These are phyloP conservation scores for Botryotinia narcissicola DNA, from an alignment of 2,329 filamentous ascomycete genomes.

Conservation along the genomic window DNA sequence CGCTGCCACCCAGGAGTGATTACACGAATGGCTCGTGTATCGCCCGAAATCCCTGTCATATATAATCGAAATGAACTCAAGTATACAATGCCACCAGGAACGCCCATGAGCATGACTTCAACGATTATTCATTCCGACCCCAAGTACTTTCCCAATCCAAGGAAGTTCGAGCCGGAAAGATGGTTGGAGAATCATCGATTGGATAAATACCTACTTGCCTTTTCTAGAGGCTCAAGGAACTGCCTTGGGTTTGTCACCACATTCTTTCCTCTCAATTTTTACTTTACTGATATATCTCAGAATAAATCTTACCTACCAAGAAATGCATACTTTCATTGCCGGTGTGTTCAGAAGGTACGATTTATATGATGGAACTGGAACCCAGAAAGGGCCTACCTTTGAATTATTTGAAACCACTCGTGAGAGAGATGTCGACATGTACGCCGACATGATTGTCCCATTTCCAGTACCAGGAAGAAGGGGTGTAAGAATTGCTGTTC, in stretches of 20 bases:
- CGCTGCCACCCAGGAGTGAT: not conserved
- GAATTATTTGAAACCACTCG: not conserved
- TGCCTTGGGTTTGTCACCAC: not conserved
- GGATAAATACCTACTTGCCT: not conserved
- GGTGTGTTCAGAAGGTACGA: not conserved
- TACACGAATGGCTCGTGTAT: not conserved
- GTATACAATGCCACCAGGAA: not conserved
- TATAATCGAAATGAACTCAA: not conserved
- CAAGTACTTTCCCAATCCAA: not conserved
- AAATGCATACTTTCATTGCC: not conserved
- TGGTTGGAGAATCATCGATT: not conserved
- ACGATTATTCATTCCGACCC: not conserved
- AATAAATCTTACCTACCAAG: not conserved
- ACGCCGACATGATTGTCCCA: not conserved
- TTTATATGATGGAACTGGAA: not conserved
- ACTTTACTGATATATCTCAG: not conserved
- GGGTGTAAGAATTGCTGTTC: not conserved
- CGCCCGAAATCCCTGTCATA: not conserved
- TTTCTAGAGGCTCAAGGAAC: not conserved
- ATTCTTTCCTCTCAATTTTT: not conserved
- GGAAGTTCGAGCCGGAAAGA: not conserved
- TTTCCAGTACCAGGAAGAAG: not conserved
- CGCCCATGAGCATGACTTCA: not conserved
- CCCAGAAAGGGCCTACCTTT: not conserved
- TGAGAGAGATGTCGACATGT: not conserved